Base-by-base conservation (phyloP, 2,329 filamentous ascomycete species). In the Thermothelomyces thermophilus region DNA sequence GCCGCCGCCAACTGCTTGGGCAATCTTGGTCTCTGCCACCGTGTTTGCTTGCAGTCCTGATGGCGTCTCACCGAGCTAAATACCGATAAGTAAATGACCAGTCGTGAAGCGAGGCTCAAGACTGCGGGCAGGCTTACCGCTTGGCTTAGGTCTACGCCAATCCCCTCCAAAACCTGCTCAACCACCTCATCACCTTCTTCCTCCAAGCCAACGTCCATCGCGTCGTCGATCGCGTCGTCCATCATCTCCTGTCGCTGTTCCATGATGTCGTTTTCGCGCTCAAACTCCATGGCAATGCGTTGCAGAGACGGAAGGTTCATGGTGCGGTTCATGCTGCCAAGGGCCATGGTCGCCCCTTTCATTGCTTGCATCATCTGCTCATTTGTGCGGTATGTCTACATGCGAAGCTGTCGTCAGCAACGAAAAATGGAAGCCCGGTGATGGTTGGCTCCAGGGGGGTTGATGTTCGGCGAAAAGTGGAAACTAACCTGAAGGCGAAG, bases 301-400 rank as follows among this genome's bases (percentile, higher is more conserved):
- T 97, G 91, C 30, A 98, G 75, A 16, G 90, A 90, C 0, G 93
- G 93, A 2, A 98, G 81, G 65, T 98, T 97, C 90, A 97, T 97
- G 56, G 88, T 88, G 57, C 87, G 80, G 69, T 98, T 98, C 93
- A 98, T 98, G 72, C 87, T 94, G 48, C 90, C 90, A 7, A 98
- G 75, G 2, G 95, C 84, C 69, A 85, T 83, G 1, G 93, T 97
- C 4, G 93, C 93, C 30, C 93, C 93, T 70, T 96, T 98, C 93
- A 98, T 97, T 8, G 90, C 93, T 69, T 95, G 89, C 90, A 96
- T 96, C 93, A 98, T 98, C 70, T 97, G 91, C 68, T 98, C 93
- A 69, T 98, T 98, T 59, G 90, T 96, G 57, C 93, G 84, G 57
- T 97, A 91, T 43, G 93, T 98, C 88, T 95, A 62, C 31, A 9